Conservation (phyloP, 169 alveolate genomes). For the Plasmodium vinckei region DNA sequence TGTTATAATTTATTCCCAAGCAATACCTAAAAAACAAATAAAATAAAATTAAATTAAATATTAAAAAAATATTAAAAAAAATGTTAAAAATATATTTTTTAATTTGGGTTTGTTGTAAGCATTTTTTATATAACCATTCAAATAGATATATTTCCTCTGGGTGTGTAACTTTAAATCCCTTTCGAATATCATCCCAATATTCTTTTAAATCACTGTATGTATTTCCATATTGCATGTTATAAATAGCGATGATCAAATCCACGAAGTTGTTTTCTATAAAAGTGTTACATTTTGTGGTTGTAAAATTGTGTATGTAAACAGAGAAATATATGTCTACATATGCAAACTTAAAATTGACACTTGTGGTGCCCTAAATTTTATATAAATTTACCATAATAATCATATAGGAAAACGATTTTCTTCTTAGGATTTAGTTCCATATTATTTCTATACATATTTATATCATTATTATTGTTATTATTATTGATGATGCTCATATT, state of each 20-base stretch:
- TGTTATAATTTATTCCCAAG: constrained; percentile 59
- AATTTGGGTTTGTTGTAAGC: too few relatives aligned
- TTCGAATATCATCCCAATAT: constrained; percentile 47
- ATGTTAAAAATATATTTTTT: too few relatives aligned
- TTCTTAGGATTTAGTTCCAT: background rate
- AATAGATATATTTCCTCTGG: constrained; percentile 57
- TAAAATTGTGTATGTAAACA: background rate
- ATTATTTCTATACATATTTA: background rate
- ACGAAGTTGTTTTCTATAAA: constrained; percentile 59
- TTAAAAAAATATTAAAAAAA: constrained; percentile 1
- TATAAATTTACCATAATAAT: constrained; percentile 28
- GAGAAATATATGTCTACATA: background rate
- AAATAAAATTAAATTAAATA: background rate
- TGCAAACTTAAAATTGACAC: background rate
- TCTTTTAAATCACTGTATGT: constrained; percentile 14
- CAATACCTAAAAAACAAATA: constrained; percentile 48
- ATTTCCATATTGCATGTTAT: constrained; percentile 67
- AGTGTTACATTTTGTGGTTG: background rate
- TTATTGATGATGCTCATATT: background rate
- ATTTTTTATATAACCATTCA: constrained; percentile 38
- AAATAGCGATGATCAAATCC: constrained; percentile 45
- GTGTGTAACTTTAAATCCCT: constrained; percentile 22
- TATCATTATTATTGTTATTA: constrained; percentile 6
- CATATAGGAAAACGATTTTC: constrained; percentile 51
- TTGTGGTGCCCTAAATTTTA: background rate